phyloP scores from a whole-genome alignment of 148 eudicot species.

The Nepenthes gracilis region DNA sequence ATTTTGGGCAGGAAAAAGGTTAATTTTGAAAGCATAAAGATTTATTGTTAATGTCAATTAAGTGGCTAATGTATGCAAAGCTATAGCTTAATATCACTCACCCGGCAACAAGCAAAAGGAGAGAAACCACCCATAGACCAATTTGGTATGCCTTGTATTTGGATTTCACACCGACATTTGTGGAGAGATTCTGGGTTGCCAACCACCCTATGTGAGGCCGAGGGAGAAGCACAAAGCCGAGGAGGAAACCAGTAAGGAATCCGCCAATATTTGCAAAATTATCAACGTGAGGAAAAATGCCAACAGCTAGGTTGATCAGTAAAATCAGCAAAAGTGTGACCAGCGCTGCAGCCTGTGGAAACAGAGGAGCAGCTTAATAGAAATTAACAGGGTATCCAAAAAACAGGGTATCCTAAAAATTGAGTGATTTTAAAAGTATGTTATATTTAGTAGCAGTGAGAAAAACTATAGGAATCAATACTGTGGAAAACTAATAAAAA shows the following conservation, averaged over 20 bases:
- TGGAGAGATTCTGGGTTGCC: slow-evolving; percentile 20
- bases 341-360: slow-evolving; percentile 39
- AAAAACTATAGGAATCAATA: too few species aligned
- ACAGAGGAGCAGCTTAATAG: not conserved
- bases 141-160: slow-evolving; percentile 62
- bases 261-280: slow-evolving; percentile 64
- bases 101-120: slow-evolving; percentile 54
- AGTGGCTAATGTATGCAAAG: too few species aligned
- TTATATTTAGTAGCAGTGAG: too few species aligned
- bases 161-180: slow-evolving; percentile 22
- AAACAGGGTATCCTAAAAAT: too few species aligned
- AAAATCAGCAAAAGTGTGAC: slow-evolving; percentile 31
- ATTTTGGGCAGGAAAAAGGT: too few species aligned
- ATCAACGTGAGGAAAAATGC: slow-evolving; percentile 54
- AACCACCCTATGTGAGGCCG: slow-evolving; percentile 64
- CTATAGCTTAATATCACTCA: slow-evolving; percentile 18
- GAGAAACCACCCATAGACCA: slow-evolving; percentile 35
- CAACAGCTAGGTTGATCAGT: slow-evolving; percentile 41
- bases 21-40: too few species aligned
- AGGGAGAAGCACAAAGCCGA: slow-evolving; percentile 59
- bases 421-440: too few species aligned
- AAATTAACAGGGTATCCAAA: too few species aligned
- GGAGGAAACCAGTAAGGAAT: slow-evolving; percentile 58
- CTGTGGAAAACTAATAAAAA: too few species aligned
- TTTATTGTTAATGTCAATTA: too few species aligned